phyloP scores from a whole-genome alignment of 2,329 filamentous ascomycete genomes.

The Oidium heveae region DNA sequence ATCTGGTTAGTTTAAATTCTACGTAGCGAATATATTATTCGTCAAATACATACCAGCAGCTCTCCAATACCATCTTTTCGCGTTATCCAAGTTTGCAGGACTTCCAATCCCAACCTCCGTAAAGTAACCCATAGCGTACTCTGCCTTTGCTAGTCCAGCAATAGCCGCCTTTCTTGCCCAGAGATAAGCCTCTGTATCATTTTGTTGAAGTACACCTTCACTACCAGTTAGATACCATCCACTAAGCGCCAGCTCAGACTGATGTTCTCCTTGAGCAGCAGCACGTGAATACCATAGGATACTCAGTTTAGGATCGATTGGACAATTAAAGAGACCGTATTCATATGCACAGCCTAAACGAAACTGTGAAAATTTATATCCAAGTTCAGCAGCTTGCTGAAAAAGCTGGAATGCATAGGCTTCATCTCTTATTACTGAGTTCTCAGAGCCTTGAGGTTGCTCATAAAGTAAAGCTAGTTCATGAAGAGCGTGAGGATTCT shows the following conservation, averaged over 20 bases:
- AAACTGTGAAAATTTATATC: constrained; percentile 90
- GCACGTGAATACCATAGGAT: constrained; percentile 90
- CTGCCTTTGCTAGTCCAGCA: constrained; percentile 71
- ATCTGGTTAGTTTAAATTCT: constrained; percentile 1
- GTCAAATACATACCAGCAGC: constrained; percentile 50
- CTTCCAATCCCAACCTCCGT: constrained; percentile 87
- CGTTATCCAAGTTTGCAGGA: constrained; percentile 68
- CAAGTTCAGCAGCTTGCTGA: constrained; percentile 60
- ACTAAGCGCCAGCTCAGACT: constrained; percentile 60
- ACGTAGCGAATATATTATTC: constrained; percentile 11
- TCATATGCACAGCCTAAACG: constrained; percentile 72
- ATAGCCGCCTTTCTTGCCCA: constrained; percentile 89
- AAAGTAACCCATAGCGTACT: constrained; percentile 97
- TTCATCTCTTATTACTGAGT: constrained; percentile 51
- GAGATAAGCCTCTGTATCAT: constrained; percentile 85
- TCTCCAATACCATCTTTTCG: constrained; percentile 94
- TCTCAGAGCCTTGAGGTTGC: constrained; percentile 29
- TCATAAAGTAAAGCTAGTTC: constrained; percentile 50
- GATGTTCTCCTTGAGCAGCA: constrained; percentile 80
- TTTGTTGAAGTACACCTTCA: constrained; percentile 69
- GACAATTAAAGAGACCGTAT: constrained; percentile 62
- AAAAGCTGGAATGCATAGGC: constrained; percentile 60
- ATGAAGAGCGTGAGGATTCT: constrained; percentile 88
- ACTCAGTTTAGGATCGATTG: constrained; percentile 57
- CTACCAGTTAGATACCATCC: constrained; percentile 92